Evolutionary conservation across 192 early-diverging fungal species (phyloP).

Genomic region (Funneliformis mosseae): DNA sequence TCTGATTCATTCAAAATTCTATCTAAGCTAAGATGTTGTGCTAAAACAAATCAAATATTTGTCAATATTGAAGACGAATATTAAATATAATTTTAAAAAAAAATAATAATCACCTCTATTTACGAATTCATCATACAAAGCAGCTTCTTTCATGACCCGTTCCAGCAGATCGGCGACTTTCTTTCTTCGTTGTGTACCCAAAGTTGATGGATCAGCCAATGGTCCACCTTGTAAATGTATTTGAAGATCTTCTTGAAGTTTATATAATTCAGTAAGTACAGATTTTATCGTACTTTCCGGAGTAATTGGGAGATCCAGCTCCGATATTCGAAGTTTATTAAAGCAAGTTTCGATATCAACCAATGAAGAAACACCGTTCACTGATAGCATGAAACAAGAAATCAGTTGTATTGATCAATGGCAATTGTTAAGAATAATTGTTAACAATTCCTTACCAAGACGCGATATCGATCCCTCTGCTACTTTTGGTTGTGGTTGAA

Average conservation of each 20-base stretch:
- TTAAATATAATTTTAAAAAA: neutral
- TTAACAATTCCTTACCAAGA: conserved; percentile 5
- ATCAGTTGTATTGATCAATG: conserved; percentile 2
- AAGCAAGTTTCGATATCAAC: conserved; percentile 56
- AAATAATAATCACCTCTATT: conserved; percentile 49
- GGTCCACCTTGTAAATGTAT: conserved; percentile 66
- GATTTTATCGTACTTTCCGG: conserved; percentile 57
- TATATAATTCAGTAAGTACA: conserved; percentile 52
- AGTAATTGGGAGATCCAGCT: conserved; percentile 56
- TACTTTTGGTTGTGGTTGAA: conserved; percentile 27
- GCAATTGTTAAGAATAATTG: neutral
- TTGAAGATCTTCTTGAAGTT: conserved; percentile 59
- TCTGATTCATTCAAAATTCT: conserved; percentile 61
- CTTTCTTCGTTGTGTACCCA: conserved; percentile 47
- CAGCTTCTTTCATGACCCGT: conserved; percentile 53
- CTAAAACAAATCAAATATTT: conserved; percentile 30
- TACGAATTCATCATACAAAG: conserved; percentile 65
- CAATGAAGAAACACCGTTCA: conserved; percentile 61
- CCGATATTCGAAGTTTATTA: conserved; percentile 55
- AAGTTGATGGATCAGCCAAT: conserved; percentile 43
- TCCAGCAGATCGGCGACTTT: conserved; percentile 54
- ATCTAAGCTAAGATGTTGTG: conserved; percentile 56
- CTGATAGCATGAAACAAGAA: conserved; percentile 37
- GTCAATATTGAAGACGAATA: neutral
- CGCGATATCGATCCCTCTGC: conserved; percentile 36